Evolutionary conservation across 164 flowering plant genomes (phyloP).

Genomic region (Vitis rotundifolia): DNA sequence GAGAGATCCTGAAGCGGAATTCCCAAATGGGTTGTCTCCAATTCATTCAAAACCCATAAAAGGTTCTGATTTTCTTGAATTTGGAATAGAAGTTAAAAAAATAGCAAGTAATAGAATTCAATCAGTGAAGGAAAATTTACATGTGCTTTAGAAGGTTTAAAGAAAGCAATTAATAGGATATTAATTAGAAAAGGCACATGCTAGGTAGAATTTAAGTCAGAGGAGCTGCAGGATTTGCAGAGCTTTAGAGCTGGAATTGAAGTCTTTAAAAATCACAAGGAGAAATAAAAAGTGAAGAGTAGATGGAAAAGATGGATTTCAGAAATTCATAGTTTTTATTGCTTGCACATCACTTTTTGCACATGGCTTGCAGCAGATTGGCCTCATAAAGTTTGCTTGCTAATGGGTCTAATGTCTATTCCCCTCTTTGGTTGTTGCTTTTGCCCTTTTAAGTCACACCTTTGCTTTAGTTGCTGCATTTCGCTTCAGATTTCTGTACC

Average conservation of each 20-base stretch:
- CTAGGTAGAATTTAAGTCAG: constrained; percentile 17
- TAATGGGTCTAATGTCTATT: constrained; percentile 42
- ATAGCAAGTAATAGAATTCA: background rate
- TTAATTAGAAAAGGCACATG: constrained; percentile 18
- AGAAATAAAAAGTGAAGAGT: constrained; percentile 18
- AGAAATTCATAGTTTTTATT: constrained; percentile 13
- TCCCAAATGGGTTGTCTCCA: constrained; percentile 24
- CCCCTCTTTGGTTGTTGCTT: constrained; percentile 13
- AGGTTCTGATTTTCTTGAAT: constrained; percentile 10
- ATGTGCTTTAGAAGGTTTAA: background rate
- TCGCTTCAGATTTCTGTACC: background rate
- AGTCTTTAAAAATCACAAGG: constrained; percentile 14
- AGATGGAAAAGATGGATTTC: constrained; percentile 20
- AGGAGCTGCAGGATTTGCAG: constrained; percentile 13
- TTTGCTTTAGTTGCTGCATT: background rate
- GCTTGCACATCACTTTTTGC: constrained; percentile 44
- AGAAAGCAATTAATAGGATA: constrained; percentile 1
- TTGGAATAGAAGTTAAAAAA: constrained; percentile 2
- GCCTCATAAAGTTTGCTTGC: constrained; percentile 54
- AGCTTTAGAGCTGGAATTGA: constrained; percentile 56
- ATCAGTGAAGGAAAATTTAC: background rate
- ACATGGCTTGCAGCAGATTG: constrained; percentile 49
- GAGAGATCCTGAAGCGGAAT: constrained; percentile 14
- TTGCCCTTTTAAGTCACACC: background rate
- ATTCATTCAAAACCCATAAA: constrained; percentile 10